A percentile compares a stretch with the other conserved stretches of the same genome.
Evolutionary conservation across 441 rosid species (phyloP).

Genomic region (Populus hybrid): DNA sequence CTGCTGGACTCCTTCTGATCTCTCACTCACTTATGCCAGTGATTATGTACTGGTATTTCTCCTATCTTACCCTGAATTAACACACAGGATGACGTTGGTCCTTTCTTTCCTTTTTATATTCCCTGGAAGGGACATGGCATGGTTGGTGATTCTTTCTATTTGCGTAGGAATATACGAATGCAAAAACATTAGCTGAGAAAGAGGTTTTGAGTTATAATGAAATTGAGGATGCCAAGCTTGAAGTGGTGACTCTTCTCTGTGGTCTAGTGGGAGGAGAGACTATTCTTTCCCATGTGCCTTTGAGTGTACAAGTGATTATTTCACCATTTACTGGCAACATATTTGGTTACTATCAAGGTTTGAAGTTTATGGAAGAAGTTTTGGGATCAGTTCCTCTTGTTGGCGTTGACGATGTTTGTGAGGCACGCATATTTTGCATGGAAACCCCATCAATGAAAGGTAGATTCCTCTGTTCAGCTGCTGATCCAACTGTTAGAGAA

Average conservation of each 20-base stretch:
- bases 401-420: conserved; percentile 40
- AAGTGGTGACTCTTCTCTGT: conserved; percentile 34
- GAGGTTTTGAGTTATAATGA: conserved; percentile 29
- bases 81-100: too few relatives aligned
- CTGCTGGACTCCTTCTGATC: conserved; percentile 38
- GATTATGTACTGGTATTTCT: neutral
- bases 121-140: neutral
- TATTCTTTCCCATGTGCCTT: conserved; percentile 17
- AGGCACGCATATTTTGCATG: conserved; percentile 45
- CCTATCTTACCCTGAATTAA: neutral
- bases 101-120: neutral
- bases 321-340: conserved; percentile 22
- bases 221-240: conserved; percentile 2
- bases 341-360: neutral
- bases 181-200: conserved; percentile 37
- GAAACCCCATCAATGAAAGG: conserved; percentile 33
- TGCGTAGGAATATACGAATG: conserved; percentile 24
- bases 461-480: conserved; percentile 34
- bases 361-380: conserved; percentile 26
- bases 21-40: conserved; percentile 5
- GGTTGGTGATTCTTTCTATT: neutral
- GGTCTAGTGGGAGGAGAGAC: conserved; percentile 43
- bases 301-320: conserved; percentile 12
- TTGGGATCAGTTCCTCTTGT: conserved; percentile 37
- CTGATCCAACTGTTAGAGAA: conserved; percentile 22